These are phyloP conservation scores for Helotiales sp. DNA, from an alignment of 2,329 filamentous ascomycete genomes.

Conservation along the genomic window DNA sequence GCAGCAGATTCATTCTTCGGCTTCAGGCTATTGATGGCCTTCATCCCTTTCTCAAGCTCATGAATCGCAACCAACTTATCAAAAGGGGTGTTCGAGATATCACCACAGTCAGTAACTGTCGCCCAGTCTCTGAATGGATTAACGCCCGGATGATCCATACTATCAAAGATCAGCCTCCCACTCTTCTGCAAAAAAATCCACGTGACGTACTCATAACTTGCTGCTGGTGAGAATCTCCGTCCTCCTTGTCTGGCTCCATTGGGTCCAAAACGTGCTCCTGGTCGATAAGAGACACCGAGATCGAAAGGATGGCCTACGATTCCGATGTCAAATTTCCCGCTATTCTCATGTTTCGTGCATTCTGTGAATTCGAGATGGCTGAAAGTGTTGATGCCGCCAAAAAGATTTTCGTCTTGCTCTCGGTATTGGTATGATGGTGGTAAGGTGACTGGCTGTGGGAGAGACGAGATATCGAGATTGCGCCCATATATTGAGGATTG, in stretches of 20 bases:
- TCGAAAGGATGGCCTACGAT: slow-evolving; percentile 43
- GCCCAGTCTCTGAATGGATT: slow-evolving; percentile 42
- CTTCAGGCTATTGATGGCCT: slow-evolving; percentile 30
- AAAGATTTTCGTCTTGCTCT: slow-evolving; percentile 22
- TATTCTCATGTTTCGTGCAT: slow-evolving; percentile 34
- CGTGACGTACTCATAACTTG: slow-evolving; percentile 37
- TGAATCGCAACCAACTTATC: slow-evolving; percentile 40
- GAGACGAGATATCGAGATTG: slow-evolving; percentile 4
- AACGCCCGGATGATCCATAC: slow-evolving; percentile 36
- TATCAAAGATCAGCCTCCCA: slow-evolving; percentile 25
- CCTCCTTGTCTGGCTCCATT: slow-evolving; percentile 40
- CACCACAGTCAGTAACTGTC: slow-evolving; percentile 39
- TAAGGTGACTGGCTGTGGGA: slow-evolving; percentile 26
- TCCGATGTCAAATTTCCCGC: slow-evolving; percentile 40
- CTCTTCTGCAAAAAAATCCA: background rate
- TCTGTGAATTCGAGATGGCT: slow-evolving; percentile 38
- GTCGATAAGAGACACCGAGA: slow-evolving; percentile 40
- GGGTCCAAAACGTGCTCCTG: slow-evolving; percentile 41
- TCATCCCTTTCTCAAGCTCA: slow-evolving; percentile 40
- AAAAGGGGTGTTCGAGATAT: slow-evolving; percentile 40
- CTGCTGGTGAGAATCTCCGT: slow-evolving; percentile 32
- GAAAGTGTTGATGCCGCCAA: slow-evolving; percentile 35
- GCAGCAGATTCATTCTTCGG: slow-evolving; percentile 37
- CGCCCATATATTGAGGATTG: slow-evolving; percentile 31
- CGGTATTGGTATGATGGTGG: slow-evolving; percentile 30